Base-by-base conservation (phyloP, 73 alveolate species). In the Durusdinium trenchii region DNA sequence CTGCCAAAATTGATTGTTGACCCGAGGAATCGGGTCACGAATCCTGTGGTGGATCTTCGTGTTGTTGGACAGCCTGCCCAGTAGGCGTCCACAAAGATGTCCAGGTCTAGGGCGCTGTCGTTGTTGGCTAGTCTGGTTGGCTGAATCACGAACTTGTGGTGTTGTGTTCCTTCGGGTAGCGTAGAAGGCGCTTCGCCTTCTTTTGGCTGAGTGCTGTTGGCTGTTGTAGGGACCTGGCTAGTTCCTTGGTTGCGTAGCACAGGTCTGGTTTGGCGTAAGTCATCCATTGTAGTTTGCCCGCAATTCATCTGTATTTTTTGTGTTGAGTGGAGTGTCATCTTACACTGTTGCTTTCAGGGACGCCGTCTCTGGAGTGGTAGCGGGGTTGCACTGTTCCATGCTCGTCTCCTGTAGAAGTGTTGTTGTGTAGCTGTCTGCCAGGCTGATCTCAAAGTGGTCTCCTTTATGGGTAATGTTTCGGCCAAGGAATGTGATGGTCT, bases 61-160 rank as follows among this genome's bases (percentile, higher is more conserved):
- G 94, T 84, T 48, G 78, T n/a, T n/a, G 75, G 51, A 78, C 94
- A 84, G 32, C 78, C 52, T 84, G 94, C 94, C 94, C 94, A 84
- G 54, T 84, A 50, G 40, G 94, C 94, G 28, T 84, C 76, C 2
- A 51, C 78, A 26, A 51, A 52, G 46, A n/a, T 18, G 0, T 35
- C 38, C 5, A 84, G 75, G 51, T 51, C 76, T 10, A 38, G 7
- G n/a, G n/a, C n/a, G n/a, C n/a, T n/a, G n/a, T n/a, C n/a, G n/a
- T n/a, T n/a, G n/a, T n/a, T n/a, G n/a, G n/a, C n/a, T n/a, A n/a
- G n/a, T n/a, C n/a, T n/a, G n/a, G 87, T 78, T 78, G 87, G 6
- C 43, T 26, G 35, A 2, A 78, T 40, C 43, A 78, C 40, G 61
- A 78, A 40, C 60, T 78, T 78, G 87, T 78, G 43, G 87, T 78